A percentile compares a stretch with the other conserved stretches of the same genome.
phyloP scores from a whole-genome alignment of 192 early-diverging fungal species.

The Dimargaris verticillata region DNA sequence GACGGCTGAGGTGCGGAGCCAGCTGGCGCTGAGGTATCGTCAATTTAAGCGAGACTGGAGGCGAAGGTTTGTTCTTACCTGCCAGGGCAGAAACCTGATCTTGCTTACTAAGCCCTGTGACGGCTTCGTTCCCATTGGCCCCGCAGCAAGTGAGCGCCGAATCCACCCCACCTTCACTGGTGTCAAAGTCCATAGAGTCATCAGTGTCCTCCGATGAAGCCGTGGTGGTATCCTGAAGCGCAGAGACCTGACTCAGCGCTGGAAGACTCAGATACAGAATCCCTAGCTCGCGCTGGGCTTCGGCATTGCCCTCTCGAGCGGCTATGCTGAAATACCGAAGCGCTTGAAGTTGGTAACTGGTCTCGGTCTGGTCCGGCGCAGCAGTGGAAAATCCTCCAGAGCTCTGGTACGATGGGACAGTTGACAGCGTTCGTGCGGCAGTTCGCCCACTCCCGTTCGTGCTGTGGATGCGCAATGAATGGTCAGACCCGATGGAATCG shows the following conservation, averaged over 20 bases:
- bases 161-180: too few species aligned
- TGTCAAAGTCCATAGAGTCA: background rate
- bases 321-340: conserved; percentile 10
- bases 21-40: too few species aligned
- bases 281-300: conserved; percentile 10
- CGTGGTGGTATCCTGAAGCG: background rate
- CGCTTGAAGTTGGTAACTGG: conserved; percentile 3
- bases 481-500: background rate
- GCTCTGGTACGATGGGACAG: too few species aligned
- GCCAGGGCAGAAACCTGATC: too few species aligned
- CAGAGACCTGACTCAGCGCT: background rate
- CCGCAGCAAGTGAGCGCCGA: too few species aligned
- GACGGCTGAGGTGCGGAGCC: too few species aligned
- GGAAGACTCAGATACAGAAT: conserved; percentile 8
- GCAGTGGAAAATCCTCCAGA: background rate
- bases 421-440: too few species aligned
- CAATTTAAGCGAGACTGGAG: too few species aligned
- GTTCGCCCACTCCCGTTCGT: background rate
- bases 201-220: conserved; percentile 8
- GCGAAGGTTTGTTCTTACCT: too few species aligned
- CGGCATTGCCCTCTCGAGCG: conserved; percentile 10
- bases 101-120: too few species aligned
- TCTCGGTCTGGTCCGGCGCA: background rate
- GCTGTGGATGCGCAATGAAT: background rate
- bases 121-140: too few species aligned